Base-by-base conservation (phyloP, 306 rosid genomes). In the Vicia villosa region DNA sequence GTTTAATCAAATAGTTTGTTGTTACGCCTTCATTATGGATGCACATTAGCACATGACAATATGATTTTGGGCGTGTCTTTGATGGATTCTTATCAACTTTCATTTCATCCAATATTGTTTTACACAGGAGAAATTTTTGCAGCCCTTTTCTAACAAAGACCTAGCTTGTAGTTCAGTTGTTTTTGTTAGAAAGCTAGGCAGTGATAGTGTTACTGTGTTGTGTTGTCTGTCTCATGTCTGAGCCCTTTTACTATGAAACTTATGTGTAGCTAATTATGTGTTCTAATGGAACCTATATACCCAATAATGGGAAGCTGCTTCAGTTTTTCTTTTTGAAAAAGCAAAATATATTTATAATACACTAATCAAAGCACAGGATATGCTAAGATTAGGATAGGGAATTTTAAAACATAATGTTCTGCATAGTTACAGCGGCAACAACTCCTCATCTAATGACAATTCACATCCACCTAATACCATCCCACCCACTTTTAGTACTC, bases 21-120 rank as follows among this genome's bases (percentile, higher is more conserved):
- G 32, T 54, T 59, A 28, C 62, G 28, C 26, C 56, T 60, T 40
- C 58, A 49, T 46, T 56, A 17, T 66, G 61, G 8, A 13, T 72
- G 69, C 45, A 10, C 63, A 32, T 52, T 42, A 58, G 69, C 45
- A 10, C 63, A 32, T 52, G 51, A 58, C 63, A 56, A 77, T 70
- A 47, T 34, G 30, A 8, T 51, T 38, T 17, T 62, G 28, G 40
- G 63, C 54, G 36, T 63, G 45, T 26, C 34, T 38, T 63, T 11
- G 63, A 54, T 62, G 38, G 24, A 3, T 63, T 73, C 9, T 63
- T 54, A 49, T 54, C 16, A 10, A 36, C 6, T 73, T 5, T 47
- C 32, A 30, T 32, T 20, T 47, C 32, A 30, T 32, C 14, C 19
- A 42, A 19, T 20, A 11, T 46, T n/a, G 3, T 37, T 61, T 50